A percentile compares a stretch with the other conserved stretches of the same genome.
Conservation (phyloP, 1,139 yeast species). For the Hemisphaericaspora xylanilytica region DNA sequence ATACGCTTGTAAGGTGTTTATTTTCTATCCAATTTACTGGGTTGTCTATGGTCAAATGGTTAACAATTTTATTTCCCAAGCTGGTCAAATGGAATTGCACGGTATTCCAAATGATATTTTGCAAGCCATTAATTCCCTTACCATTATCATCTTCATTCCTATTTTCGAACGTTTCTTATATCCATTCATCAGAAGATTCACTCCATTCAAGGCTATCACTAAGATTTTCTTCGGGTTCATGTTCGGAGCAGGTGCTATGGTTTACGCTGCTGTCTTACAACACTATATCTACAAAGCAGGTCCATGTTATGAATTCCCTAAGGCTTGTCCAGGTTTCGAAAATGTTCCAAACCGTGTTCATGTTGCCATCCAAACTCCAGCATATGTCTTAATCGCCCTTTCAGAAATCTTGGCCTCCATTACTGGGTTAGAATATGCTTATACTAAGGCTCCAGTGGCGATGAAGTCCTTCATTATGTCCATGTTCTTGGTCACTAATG, state of each 20-base stretch:
- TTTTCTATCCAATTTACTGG: conserved; percentile 64
- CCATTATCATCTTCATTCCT: conserved; percentile 61
- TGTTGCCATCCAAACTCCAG: conserved; percentile 61
- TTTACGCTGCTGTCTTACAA: conserved; percentile 79
- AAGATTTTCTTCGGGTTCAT: conserved; percentile 74
- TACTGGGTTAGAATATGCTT: conserved; percentile 68
- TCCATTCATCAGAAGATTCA: conserved; percentile 52
- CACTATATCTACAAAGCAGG: conserved; percentile 66
- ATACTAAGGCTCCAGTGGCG: conserved; percentile 61
- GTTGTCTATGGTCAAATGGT: conserved; percentile 63
- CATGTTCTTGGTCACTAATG: conserved; percentile 56
- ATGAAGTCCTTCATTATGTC: conserved; percentile 69
- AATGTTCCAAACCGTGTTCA: conserved; percentile 51
- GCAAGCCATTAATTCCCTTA: conserved; percentile 59
- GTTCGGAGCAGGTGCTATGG: conserved; percentile 66
- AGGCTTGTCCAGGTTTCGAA: conserved; percentile 27
- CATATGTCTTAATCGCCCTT: conserved; percentile 56
- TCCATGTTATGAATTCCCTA: conserved; percentile 70
- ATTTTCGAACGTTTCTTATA: conserved; percentile 50
- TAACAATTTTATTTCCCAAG: conserved; percentile 60
- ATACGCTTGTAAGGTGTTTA: conserved; percentile 60
- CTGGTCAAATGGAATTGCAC: conserved; percentile 61
- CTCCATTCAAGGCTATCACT: conserved; percentile 65
- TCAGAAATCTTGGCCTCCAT: conserved; percentile 64
- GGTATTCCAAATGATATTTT: conserved; percentile 64